These are phyloP conservation scores for Fusarium sambucinum DNA, from an alignment of 2,329 filamentous ascomycete genomes.

Conservation along the genomic window DNA sequence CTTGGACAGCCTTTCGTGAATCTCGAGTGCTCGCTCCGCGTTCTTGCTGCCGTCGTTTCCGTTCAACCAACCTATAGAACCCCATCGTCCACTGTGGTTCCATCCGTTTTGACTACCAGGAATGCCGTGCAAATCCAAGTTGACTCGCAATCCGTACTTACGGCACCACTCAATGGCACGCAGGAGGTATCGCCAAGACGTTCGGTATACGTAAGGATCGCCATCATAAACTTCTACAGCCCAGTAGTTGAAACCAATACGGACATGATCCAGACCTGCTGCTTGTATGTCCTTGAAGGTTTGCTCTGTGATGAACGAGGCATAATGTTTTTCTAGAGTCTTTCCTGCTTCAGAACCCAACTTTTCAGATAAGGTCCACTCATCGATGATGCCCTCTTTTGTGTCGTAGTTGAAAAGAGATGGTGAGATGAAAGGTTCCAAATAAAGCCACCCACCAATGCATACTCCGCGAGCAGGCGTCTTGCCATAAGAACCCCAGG, in stretches of 20 bases:
- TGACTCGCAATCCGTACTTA: conserved; percentile 90
- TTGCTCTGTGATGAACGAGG: conserved; percentile 84
- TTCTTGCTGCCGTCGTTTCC: conserved; percentile 86
- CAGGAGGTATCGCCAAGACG: conserved; percentile 93
- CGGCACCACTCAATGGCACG: conserved; percentile 93
- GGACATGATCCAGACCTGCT: conserved; percentile 95
- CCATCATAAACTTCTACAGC: conserved; percentile 85
- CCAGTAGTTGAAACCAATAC: conserved; percentile 97
- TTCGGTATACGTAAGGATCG: conserved; percentile 88
- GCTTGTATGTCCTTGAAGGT: conserved; percentile 86
- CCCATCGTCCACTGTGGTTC: conserved; percentile 93
- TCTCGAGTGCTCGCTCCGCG: conserved; percentile 82
- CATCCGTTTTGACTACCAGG: conserved; percentile 97
- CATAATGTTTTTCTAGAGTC: conserved; percentile 90
- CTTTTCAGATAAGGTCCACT: conserved; percentile 81
- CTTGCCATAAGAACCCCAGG: conserved; percentile 81
- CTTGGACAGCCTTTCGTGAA: conserved; percentile 86
- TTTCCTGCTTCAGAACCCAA: conserved; percentile 75
- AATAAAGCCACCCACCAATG: conserved; percentile 90
- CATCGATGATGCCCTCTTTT: conserved; percentile 79
- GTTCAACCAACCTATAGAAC: conserved; percentile 87
- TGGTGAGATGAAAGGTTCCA: conserved; percentile 96
- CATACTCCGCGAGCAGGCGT: conserved; percentile 91
- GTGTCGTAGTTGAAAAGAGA: conserved; percentile 83
- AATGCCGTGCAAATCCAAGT: conserved; percentile 91